These are phyloP conservation scores for Beauveria bassiana DNA, from an alignment of 2,329 filamentous ascomycete species.

Conservation along the genomic window DNA sequence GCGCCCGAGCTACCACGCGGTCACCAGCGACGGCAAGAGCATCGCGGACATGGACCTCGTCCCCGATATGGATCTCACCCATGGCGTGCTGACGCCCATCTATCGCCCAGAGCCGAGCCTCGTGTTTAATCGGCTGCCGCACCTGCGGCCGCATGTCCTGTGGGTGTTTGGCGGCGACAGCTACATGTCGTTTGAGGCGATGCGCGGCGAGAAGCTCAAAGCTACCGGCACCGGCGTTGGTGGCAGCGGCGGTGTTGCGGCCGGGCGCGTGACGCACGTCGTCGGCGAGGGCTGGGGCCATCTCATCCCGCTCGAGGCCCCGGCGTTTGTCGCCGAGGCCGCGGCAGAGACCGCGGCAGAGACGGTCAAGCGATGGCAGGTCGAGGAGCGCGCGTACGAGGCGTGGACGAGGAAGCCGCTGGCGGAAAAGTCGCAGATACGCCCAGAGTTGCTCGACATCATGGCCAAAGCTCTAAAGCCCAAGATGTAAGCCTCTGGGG, in stretches of 20 bases:
- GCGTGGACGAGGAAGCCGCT: slow-evolving; percentile 44
- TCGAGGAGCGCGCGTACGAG: slow-evolving; percentile 48
- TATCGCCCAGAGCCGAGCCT: slow-evolving; percentile 58
- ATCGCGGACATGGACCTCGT: slow-evolving; percentile 33
- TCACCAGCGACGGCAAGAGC: slow-evolving; percentile 27
- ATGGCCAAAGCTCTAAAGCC: slow-evolving; percentile 42
- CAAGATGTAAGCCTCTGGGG: slow-evolving; percentile 6
- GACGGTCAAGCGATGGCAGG: slow-evolving; percentile 51
- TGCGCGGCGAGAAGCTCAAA: slow-evolving; percentile 51
- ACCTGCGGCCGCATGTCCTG: slow-evolving; percentile 56
- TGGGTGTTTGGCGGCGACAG: slow-evolving; percentile 62
- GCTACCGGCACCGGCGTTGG: slow-evolving; percentile 58
- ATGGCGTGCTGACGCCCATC: slow-evolving; percentile 41
- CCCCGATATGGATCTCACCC: slow-evolving; percentile 37
- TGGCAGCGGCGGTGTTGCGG: slow-evolving; percentile 56
- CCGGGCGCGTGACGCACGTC: slow-evolving; percentile 60
- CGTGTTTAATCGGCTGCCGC: slow-evolving; percentile 49
- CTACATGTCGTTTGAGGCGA: slow-evolving; percentile 42
- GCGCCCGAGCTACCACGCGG: slow-evolving; percentile 47
- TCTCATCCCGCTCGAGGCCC: slow-evolving; percentile 75
- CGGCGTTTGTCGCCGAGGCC: slow-evolving; percentile 54
- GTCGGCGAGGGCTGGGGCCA: slow-evolving; percentile 63
- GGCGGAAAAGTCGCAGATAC: slow-evolving; percentile 48
- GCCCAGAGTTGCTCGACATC: slow-evolving; percentile 32
- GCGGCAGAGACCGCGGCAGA: slow-evolving; percentile 47